Conservation (phyloP, 2,329 filamentous ascomycete genomes). For the Aspergillus brasiliensis region DNA sequence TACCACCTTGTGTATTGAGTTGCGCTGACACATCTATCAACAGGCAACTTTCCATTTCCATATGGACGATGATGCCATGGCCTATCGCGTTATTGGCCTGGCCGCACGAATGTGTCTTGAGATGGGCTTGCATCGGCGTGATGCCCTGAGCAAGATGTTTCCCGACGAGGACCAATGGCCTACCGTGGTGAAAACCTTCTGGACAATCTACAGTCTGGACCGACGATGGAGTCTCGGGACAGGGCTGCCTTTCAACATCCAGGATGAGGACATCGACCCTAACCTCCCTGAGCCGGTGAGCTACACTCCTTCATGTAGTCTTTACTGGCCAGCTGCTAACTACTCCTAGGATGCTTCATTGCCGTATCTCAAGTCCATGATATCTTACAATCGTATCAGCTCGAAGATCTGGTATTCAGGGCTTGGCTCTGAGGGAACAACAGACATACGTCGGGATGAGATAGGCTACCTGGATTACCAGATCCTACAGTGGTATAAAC, state of each 20-base stretch:
- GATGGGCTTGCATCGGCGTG: conserved; percentile 78
- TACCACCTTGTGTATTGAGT: not conserved
- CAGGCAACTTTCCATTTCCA: conserved; percentile 80
- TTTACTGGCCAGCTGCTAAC: not conserved
- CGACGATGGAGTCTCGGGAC: conserved; percentile 88
- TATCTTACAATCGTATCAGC: conserved; percentile 77
- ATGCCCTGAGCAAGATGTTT: conserved; percentile 69
- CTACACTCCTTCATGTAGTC: not conserved
- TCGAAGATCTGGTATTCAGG: conserved; percentile 87
- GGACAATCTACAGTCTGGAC: conserved; percentile 84
- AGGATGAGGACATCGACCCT: conserved; percentile 83
- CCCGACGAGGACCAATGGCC: conserved; percentile 68
- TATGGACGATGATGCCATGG: conserved; percentile 79
- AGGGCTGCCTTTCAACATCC: conserved; percentile 80
- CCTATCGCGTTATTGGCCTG: conserved; percentile 84
- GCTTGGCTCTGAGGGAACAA: conserved; percentile 66
- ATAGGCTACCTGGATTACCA: conserved; percentile 81
- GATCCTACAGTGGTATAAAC: conserved; percentile 82
- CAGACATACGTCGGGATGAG: conserved; percentile 69
- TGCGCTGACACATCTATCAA: conserved; percentile 4
- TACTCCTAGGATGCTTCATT: conserved; percentile 44
- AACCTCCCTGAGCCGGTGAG: conserved; percentile 75
- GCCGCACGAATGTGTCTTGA: conserved; percentile 78
- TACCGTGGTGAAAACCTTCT: conserved; percentile 73
- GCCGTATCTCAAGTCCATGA: conserved; percentile 81